Conservation (phyloP, 2,329 filamentous ascomycete genomes). For the Microdochium paspali region DNA sequence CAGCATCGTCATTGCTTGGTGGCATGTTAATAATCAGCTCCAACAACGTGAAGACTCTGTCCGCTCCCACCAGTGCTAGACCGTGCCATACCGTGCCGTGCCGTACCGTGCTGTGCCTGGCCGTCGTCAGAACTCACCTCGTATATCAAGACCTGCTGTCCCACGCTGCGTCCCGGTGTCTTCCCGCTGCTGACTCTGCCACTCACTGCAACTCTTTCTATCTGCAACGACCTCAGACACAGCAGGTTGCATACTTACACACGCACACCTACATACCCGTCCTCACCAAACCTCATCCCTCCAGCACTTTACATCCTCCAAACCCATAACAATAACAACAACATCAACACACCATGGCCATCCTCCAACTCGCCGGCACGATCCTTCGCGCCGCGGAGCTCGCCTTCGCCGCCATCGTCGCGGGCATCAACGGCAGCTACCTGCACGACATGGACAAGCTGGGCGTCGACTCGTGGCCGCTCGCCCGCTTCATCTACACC, state of each 20-base stretch:
- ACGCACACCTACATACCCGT: no score
- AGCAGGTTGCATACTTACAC: no score
- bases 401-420: constrained; percentile 62
- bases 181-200: background rate
- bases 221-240: no score
- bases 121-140: no score
- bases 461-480: constrained; percentile 34
- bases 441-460: constrained; percentile 39
- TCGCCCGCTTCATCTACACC: constrained; percentile 65
- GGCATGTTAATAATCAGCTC: no score
- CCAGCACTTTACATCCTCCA: no score
- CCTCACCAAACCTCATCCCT: no score
- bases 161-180: background rate
- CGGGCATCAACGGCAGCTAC: constrained; percentile 59
- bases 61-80: no score
- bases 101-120: no score
- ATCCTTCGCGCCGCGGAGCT: constrained; percentile 54
- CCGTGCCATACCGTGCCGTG: no score
- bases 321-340: no score
- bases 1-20: background rate
- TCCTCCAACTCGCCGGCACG: constrained; percentile 45
- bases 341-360: constrained; percentile 39
- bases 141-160: background rate
- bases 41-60: no score
- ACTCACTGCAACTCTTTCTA: background rate